Conservation (phyloP, 345 rosid species). For the Sonneratia caseolaris region DNA sequence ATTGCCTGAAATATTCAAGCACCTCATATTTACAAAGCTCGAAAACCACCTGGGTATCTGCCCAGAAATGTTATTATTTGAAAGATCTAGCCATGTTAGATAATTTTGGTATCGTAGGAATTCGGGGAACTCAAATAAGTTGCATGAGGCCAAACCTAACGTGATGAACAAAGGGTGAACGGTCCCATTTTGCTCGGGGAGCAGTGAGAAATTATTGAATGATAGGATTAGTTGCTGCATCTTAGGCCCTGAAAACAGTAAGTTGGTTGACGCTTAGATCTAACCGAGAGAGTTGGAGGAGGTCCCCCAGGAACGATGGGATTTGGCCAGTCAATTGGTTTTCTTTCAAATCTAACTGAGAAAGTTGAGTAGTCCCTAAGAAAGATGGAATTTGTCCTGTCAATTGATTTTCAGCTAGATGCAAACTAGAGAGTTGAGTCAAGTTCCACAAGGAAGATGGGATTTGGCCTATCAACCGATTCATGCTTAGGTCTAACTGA, state of each 20-base stretch:
- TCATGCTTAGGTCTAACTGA: not conserved
- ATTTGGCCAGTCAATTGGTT: not conserved
- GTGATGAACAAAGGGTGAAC: not conserved
- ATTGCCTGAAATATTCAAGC: slow-evolving; percentile 4
- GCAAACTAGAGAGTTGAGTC: not conserved
- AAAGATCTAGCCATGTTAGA: not conserved
- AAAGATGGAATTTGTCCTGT: not conserved
- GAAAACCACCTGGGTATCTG: slow-evolving; percentile 12
- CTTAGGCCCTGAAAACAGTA: not conserved
- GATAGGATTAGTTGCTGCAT: not conserved
- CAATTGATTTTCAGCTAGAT: not conserved
- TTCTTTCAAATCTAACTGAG: not conserved
- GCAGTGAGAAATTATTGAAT: slow-evolving; percentile 1
- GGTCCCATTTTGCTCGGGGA: not conserved
- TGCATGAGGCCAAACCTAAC: slow-evolving; percentile 16
- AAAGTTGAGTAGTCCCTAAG: not conserved
- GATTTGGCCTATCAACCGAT: slow-evolving; percentile 6
- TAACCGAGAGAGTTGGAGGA: not conserved
- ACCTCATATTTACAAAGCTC: not conserved
- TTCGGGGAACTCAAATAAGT: slow-evolving; percentile 7
- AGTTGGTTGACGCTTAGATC: not conserved
- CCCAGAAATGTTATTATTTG: slow-evolving; percentile 14
- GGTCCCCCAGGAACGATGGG: slow-evolving; percentile 1
- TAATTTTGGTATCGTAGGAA: slow-evolving; percentile 12
- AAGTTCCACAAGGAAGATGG: not conserved